Conservation (phyloP, 108 stramenopile genomes). For the Mediolabrus comicus region DNA sequence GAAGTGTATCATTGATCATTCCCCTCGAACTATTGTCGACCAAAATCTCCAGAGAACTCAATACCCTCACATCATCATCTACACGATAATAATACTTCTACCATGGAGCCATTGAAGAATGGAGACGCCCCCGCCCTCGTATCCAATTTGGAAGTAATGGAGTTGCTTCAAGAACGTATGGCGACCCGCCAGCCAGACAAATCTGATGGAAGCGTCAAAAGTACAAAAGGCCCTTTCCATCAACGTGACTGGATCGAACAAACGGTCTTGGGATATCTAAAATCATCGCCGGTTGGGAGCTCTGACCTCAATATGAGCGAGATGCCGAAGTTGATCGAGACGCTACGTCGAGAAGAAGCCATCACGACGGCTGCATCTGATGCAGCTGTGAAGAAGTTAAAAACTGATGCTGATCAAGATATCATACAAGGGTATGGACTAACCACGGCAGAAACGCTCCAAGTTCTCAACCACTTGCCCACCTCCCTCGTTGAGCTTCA, state of each 20-base stretch:
- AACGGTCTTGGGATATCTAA: slow-evolving; percentile 62
- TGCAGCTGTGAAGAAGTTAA: background rate
- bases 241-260: slow-evolving; percentile 83
- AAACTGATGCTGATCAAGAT: background rate
- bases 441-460: slow-evolving; percentile 77
- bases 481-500: slow-evolving; percentile 76
- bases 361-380: background rate
- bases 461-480: slow-evolving; percentile 84
- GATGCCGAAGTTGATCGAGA: slow-evolving; percentile 38
- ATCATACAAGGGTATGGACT: slow-evolving; percentile 51
- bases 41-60: too few species aligned
- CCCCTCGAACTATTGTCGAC: too few species aligned
- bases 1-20: too few species aligned
- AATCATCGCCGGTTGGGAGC: slow-evolving; percentile 59
- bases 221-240: slow-evolving; percentile 25
- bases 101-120: slow-evolving; percentile 46
- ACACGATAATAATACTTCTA: background rate
- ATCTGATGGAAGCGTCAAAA: slow-evolving; percentile 4
- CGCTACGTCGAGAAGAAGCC: slow-evolving; percentile 3
- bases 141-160: slow-evolving; percentile 62
- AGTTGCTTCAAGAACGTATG: slow-evolving; percentile 47
- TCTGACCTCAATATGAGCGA: slow-evolving; percentile 27
- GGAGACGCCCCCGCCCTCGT: slow-evolving; percentile 59
- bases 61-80: background rate
- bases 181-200: slow-evolving; percentile 17